Evolutionary conservation across 2,329 filamentous ascomycete genomes (phyloP).

Genomic region (Penicillium brasilianum): DNA sequence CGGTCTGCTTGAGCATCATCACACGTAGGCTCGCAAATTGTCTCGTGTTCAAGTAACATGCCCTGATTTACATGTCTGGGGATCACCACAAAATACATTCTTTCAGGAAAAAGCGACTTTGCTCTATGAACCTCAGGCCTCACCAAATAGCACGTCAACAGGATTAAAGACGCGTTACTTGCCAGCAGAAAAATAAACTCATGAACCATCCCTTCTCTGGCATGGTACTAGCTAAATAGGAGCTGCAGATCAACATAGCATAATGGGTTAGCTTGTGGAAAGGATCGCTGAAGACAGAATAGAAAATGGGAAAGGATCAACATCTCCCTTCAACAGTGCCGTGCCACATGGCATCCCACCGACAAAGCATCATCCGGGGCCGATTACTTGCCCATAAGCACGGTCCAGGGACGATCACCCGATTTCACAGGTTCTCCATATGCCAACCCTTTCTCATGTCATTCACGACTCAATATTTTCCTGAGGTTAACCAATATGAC

Average conservation of each 20-base stretch:
- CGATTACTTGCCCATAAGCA: slow-evolving; percentile 12
- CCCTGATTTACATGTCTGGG: background rate
- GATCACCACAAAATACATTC: background rate
- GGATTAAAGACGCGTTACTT: background rate
- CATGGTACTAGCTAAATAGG: slow-evolving; percentile 1
- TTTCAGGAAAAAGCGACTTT: background rate
- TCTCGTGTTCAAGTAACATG: background rate
- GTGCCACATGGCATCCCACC: slow-evolving; percentile 13
- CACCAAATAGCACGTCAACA: background rate
- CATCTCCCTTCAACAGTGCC: slow-evolving; percentile 10
- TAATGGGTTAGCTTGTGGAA: background rate
- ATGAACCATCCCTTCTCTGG: slow-evolving; percentile 11
- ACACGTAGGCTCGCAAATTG: background rate
- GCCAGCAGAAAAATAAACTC: slow-evolving; percentile 7
- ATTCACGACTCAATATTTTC: slow-evolving; percentile 11
- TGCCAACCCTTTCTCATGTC: slow-evolving; percentile 9
- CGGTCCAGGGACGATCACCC: slow-evolving; percentile 13
- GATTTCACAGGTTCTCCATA: slow-evolving; percentile 12
- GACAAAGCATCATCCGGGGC: slow-evolving; percentile 13
- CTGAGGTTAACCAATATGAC: slow-evolving; percentile 3
- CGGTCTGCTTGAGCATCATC: background rate
- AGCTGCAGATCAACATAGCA: slow-evolving; percentile 5
- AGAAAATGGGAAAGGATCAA: slow-evolving; percentile 6
- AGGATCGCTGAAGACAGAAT: background rate
- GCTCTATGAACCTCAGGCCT: slow-evolving; percentile 8